Percentiles rank a stretch among this genome's conserved stretches.
These are phyloP conservation scores for Morella rubra DNA, from an alignment of 306 rosid species.

Conservation along the genomic window DNA sequence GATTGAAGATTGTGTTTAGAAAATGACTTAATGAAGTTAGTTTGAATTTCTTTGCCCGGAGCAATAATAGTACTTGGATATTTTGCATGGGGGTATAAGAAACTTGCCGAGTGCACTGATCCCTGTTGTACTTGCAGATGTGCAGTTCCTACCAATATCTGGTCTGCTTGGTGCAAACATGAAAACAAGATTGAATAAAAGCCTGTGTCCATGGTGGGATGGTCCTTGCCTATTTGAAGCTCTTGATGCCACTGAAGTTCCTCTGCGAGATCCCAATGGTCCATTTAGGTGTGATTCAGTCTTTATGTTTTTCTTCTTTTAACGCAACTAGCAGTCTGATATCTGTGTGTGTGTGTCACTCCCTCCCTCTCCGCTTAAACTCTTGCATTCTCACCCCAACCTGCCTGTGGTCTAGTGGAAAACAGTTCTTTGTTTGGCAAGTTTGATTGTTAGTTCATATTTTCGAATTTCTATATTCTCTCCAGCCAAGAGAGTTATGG, in stretches of 20 bases:
- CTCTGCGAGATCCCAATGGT: slow-evolving; percentile 77
- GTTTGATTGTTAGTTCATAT: background rate
- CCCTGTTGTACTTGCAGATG: slow-evolving; percentile 58
- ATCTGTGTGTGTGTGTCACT: background rate
- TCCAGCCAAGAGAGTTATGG: background rate
- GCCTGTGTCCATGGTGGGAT: slow-evolving; percentile 76
- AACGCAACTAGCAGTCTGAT: background rate
- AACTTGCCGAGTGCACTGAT: slow-evolving; percentile 20
- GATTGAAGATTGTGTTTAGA: background rate
- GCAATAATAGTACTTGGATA: background rate
- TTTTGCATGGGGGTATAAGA: slow-evolving; percentile 15
- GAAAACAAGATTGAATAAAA: slow-evolving; percentile 67
- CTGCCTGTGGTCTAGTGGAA: background rate
- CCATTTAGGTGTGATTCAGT: slow-evolving; percentile 66
- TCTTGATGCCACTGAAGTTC: slow-evolving; percentile 71
- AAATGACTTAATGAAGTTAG: background rate
- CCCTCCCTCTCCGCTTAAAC: background rate
- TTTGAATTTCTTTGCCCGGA: background rate
- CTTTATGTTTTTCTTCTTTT: slow-evolving; percentile 6
- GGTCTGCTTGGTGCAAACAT: slow-evolving; percentile 76
- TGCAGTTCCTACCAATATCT: slow-evolving; percentile 83
- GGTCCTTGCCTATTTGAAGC: slow-evolving; percentile 96
- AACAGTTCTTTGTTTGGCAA: background rate
- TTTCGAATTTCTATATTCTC: background rate
- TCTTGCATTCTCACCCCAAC: background rate